phyloP scores from a whole-genome alignment of 1,284 basidiomycete genomes.

The Moesziomyces sp. region DNA sequence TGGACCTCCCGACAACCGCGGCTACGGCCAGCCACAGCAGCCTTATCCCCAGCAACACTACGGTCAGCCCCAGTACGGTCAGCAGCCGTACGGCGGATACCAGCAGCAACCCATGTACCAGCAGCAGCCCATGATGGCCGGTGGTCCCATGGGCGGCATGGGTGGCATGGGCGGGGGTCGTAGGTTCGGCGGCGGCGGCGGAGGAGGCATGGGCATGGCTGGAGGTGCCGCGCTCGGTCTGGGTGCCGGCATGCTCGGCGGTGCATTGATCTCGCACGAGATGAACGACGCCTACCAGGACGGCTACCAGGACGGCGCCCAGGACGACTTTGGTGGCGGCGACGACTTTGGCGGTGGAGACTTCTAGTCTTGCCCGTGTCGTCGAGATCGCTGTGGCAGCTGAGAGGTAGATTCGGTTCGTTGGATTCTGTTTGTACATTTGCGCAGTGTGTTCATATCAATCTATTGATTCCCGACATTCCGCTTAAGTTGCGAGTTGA shows the following conservation, averaged over 20 bases:
- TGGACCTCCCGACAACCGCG: constrained; percentile 48
- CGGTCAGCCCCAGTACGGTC: constrained; percentile 17
- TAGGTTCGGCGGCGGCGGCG: constrained; percentile 32
- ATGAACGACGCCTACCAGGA: constrained; percentile 61
- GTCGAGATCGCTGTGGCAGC: not conserved
- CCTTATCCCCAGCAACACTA: constrained; percentile 16
- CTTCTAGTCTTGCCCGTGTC: constrained; percentile 10
- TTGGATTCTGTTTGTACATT: not conserved
- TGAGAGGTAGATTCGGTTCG: too few species aligned
- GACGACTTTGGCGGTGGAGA: constrained; percentile 39
- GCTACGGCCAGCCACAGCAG: constrained; percentile 5
- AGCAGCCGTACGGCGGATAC: constrained; percentile 34
- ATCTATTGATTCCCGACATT: too few species aligned
- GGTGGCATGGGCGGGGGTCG: constrained; percentile 20
- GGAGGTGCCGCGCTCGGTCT: constrained; percentile 50
- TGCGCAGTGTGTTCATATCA: too few species aligned
- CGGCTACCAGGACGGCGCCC: constrained; percentile 58
- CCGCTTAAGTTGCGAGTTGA: too few species aligned
- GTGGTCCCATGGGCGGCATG: constrained; percentile 10
- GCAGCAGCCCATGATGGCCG: constrained; percentile 42
- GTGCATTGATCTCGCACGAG: constrained; percentile 50
- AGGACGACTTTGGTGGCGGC: constrained; percentile 49
- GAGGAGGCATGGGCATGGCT: constrained; percentile 53
- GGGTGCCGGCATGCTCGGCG: constrained; percentile 61
- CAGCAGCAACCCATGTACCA: constrained; percentile 47